Percentiles rank a stretch among this genome's conserved stretches.
Conservation (phyloP, 2,329 filamentous ascomycete genomes). For the Emmonsiellopsis sp. region DNA sequence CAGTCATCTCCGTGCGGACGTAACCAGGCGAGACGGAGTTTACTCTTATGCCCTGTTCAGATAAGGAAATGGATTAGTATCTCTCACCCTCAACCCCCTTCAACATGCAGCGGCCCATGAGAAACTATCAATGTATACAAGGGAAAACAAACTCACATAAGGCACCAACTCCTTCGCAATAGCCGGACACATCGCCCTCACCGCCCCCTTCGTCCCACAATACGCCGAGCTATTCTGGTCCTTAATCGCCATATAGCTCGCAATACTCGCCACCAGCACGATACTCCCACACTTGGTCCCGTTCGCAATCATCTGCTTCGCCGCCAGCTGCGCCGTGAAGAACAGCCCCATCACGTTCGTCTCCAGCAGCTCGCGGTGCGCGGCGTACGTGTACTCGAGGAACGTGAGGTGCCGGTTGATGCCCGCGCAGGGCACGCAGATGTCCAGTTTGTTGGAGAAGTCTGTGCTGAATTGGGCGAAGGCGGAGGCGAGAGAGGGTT, state of each 20-base stretch:
- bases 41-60: constrained; percentile 30
- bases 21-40: constrained; percentile 36
- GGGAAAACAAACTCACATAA: constrained; percentile 28
- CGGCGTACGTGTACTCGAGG: constrained; percentile 35
- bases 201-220: constrained; percentile 40
- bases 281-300: constrained; percentile 44
- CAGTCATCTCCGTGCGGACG: constrained; percentile 27
- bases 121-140: too few relatives aligned
- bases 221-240: constrained; percentile 41
- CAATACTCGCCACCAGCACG: constrained; percentile 45
- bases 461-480: constrained; percentile 26
- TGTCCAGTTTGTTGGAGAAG: constrained; percentile 51
- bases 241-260: constrained; percentile 42
- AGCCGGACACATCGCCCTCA: constrained; percentile 37
- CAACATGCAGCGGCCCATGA: too few relatives aligned
- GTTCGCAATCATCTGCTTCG: constrained; percentile 43
- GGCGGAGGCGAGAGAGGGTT: constrained; percentile 20
- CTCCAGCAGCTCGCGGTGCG: constrained; percentile 31
- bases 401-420: constrained; percentile 56
- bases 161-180: constrained; percentile 37
- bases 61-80: constrained; percentile 21
- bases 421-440: constrained; percentile 77
- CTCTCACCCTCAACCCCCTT: too few relatives aligned
- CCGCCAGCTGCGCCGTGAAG: constrained; percentile 40
- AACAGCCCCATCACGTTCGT: constrained; percentile 39